Evolutionary conservation across 2,329 filamentous ascomycete genomes (phyloP).

Genomic region (Parastagonospora nodorum): DNA sequence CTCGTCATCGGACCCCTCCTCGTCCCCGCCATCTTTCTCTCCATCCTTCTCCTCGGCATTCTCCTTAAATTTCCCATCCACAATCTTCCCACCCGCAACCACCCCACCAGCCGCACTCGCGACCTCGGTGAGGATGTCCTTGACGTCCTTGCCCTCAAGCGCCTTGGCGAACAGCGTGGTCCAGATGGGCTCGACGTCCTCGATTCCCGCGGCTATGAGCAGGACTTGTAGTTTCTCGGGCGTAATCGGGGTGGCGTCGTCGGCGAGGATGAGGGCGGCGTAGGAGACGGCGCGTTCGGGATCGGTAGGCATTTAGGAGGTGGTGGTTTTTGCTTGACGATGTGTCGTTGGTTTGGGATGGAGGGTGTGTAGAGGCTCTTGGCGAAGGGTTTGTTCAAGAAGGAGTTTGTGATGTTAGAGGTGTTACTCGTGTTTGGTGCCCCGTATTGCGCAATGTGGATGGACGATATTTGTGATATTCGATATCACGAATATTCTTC

Average conservation of each 20-base stretch:
- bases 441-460: no score
- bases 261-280: slow-evolving; percentile 97
- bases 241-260: slow-evolving; percentile 94
- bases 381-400: no score
- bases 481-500: no score
- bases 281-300: slow-evolving; percentile 75
- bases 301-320: slow-evolving; percentile 12
- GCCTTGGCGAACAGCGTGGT: slow-evolving; percentile 95
- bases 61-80: not conserved
- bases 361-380: not conserved
- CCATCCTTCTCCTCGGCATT: slow-evolving; percentile 2
- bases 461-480: no score
- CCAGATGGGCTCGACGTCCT: slow-evolving; percentile 97
- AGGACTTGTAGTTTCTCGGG: slow-evolving; percentile 93
- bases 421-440: no score
- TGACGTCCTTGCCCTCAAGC: slow-evolving; percentile 87
- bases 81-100: not conserved
- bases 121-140: slow-evolving; percentile 81
- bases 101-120: slow-evolving; percentile 53
- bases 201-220: slow-evolving; percentile 84
- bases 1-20: slow-evolving; percentile 9
- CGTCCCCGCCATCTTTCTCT: slow-evolving; percentile 4
- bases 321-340: not conserved
- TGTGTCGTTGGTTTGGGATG: not conserved
- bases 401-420: no score